Evolutionary conservation across 1,139 yeast genomes (phyloP).

Genomic region (Candida pseudocylindracea): DNA sequence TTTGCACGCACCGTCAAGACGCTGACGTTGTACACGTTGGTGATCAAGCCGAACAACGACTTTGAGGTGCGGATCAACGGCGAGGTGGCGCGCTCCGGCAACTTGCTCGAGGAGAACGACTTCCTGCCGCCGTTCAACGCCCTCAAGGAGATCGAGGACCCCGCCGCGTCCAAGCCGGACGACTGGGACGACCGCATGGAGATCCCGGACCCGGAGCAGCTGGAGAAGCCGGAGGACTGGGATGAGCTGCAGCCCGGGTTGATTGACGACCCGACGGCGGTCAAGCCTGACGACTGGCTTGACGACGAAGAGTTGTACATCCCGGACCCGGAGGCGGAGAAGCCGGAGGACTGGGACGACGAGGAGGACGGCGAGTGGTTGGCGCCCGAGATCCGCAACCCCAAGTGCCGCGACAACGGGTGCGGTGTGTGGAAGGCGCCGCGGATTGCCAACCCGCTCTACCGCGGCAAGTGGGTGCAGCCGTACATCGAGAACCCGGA

Average conservation of each 20-base stretch:
- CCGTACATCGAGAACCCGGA: slow-evolving; percentile 51
- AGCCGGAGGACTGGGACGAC: slow-evolving; percentile 72
- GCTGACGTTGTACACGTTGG: slow-evolving; percentile 52
- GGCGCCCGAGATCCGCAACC: slow-evolving; percentile 49
- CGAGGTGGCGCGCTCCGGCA: slow-evolving; percentile 46
- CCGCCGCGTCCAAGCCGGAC: slow-evolving; percentile 39
- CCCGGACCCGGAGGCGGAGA: slow-evolving; percentile 38
- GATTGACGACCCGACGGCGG: too few relatives aligned
- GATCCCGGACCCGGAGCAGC: slow-evolving; percentile 44
- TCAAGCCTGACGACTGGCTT: too few relatives aligned
- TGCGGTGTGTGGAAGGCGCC: slow-evolving; percentile 56
- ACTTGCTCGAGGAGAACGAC: slow-evolving; percentile 23
- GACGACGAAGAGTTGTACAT: slow-evolving; percentile 29
- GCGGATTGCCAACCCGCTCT: slow-evolving; percentile 38
- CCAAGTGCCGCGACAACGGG: slow-evolving; percentile 40
- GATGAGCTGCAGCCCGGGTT: slow-evolving; percentile 18
- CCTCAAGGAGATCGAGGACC: slow-evolving; percentile 38
- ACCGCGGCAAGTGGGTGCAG: slow-evolving; percentile 59
- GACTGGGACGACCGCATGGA: slow-evolving; percentile 53
- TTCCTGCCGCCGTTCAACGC: slow-evolving; percentile 48
- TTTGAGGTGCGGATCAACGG: slow-evolving; percentile 76
- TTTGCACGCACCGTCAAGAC: slow-evolving; percentile 35
- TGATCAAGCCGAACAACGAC: slow-evolving; percentile 37
- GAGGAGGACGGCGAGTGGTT: slow-evolving; percentile 75
- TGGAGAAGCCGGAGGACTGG: slow-evolving; percentile 61